Evolutionary conservation across 208 protist genomes (phyloP).

Genomic region (Acanthamoeba quina): DNA sequence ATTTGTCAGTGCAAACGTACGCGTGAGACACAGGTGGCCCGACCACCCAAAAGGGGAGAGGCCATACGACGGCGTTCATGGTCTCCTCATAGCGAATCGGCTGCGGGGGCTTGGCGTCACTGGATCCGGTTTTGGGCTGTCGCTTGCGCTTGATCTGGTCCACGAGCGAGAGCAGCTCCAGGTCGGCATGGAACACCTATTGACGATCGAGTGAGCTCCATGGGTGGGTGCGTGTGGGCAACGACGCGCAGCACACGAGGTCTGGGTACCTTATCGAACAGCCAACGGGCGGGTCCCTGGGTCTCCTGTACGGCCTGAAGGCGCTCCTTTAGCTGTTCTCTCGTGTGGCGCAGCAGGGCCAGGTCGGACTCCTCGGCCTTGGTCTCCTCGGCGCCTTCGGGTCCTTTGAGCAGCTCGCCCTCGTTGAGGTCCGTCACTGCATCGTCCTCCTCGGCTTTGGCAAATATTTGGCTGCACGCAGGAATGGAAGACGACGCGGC

Average conservation of each 20-base stretch:
- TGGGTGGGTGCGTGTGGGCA: background rate
- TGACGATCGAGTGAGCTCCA: background rate
- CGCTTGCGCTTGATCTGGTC: constrained; percentile 14
- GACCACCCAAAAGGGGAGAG: background rate
- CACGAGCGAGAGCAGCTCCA: background rate
- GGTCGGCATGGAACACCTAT: constrained; percentile 35
- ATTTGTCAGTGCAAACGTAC: background rate
- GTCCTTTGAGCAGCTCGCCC: constrained; percentile 1
- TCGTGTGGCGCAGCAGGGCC: background rate
- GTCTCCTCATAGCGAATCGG: background rate
- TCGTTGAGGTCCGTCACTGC: constrained; percentile 34
- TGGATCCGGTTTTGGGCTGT: background rate
- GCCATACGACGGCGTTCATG: background rate
- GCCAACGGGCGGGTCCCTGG: constrained; percentile 11
- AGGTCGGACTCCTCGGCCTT: constrained; percentile 3
- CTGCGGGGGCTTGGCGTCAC: constrained; percentile 6
- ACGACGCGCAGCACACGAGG: background rate
- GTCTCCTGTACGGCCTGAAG: background rate
- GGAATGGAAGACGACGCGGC: no score
- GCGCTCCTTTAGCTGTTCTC: background rate
- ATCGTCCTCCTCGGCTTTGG: constrained; percentile 23
- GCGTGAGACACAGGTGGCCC: no score
- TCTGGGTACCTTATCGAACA: background rate
- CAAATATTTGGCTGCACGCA: constrained; percentile 23
- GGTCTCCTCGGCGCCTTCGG: background rate